phyloP scores from a whole-genome alignment of 2,329 filamentous ascomycete genomes.

The Xylariaceae sp. region DNA sequence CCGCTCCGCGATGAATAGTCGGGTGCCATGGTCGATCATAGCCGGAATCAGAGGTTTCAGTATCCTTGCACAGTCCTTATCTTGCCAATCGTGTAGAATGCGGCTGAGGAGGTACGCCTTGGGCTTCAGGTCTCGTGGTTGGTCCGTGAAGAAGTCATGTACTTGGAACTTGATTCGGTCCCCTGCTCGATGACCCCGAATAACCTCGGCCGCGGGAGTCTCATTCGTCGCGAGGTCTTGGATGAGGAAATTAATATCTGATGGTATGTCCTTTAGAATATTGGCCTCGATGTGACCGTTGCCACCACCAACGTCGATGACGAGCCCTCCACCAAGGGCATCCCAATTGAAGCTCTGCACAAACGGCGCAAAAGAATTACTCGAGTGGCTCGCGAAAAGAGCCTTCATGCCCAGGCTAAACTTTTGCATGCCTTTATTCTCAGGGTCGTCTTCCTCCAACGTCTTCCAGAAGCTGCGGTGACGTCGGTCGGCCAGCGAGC shows the following conservation, averaged over 20 bases:
- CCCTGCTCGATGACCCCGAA: background rate
- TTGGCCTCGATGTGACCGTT: background rate
- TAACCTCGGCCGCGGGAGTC: too few relatives aligned
- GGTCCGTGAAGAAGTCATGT: constrained; percentile 33
- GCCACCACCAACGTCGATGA: background rate
- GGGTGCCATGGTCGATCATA: constrained; percentile 19
- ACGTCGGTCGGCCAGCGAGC: background rate
- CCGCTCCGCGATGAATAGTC: constrained; percentile 9
- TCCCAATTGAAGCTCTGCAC: constrained; percentile 1
- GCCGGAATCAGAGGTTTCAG: constrained; percentile 29
- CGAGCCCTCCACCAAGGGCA: background rate
- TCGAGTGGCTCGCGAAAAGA: constrained; percentile 3
- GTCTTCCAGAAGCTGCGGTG: background rate
- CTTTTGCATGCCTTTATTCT: constrained; percentile 8
- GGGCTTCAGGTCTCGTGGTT: constrained; percentile 24
- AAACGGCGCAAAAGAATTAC: constrained; percentile 3
- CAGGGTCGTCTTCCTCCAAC: background rate
- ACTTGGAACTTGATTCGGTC: constrained; percentile 23
- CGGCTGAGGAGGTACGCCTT: constrained; percentile 32
- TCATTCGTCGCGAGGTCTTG: background rate
- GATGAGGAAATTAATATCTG: background rate
- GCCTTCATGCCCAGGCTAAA: constrained; percentile 8
- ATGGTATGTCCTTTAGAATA: background rate
- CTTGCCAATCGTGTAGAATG: constrained; percentile 36
- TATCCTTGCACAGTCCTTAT: constrained; percentile 31